Percentiles rank a stretch among this genome's conserved stretches.
phyloP scores from a whole-genome alignment of 805 yeast species.

The Debaryomyces castellii region DNA sequence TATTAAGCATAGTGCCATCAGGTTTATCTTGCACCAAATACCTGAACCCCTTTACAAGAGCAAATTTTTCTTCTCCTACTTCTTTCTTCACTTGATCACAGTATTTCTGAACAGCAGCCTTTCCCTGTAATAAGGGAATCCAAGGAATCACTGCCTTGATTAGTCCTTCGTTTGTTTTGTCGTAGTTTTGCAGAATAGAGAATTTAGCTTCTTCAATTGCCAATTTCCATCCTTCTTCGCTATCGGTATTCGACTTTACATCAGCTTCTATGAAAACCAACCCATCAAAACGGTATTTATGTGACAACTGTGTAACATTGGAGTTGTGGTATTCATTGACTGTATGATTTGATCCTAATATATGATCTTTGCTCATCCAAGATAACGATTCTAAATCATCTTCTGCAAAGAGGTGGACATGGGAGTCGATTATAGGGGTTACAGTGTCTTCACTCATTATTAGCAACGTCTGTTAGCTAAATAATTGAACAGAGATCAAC shows the following conservation, averaged over 20 bases:
- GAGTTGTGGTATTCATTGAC: conserved; percentile 23
- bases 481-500: too few species aligned
- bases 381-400: conserved; percentile 20
- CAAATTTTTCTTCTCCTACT: conserved; percentile 5
- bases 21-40: conserved; percentile 46
- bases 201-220: conserved; percentile 26
- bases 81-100: conserved; percentile 12
- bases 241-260: conserved; percentile 15
- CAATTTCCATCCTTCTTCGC: conserved; percentile 16
- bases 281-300: conserved; percentile 19
- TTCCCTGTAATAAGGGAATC: conserved; percentile 43
- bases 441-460: background rate
- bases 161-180: conserved; percentile 9
- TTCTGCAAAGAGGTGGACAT: conserved; percentile 34
- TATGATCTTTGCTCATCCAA: conserved; percentile 26
- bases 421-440: conserved; percentile 27
- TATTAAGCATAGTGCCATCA: conserved; percentile 26
- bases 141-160: conserved; percentile 40
- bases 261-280: conserved; percentile 36
- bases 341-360: conserved; percentile 21
- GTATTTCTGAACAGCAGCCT: conserved; percentile 13
- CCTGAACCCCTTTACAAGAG: conserved; percentile 38
- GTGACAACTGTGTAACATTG: conserved; percentile 4
- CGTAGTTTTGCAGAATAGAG: conserved; percentile 15
- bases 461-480: too few species aligned